Evolutionary conservation across 2,329 filamentous ascomycete species (phyloP).

Genomic region (Cercospora zeina): DNA sequence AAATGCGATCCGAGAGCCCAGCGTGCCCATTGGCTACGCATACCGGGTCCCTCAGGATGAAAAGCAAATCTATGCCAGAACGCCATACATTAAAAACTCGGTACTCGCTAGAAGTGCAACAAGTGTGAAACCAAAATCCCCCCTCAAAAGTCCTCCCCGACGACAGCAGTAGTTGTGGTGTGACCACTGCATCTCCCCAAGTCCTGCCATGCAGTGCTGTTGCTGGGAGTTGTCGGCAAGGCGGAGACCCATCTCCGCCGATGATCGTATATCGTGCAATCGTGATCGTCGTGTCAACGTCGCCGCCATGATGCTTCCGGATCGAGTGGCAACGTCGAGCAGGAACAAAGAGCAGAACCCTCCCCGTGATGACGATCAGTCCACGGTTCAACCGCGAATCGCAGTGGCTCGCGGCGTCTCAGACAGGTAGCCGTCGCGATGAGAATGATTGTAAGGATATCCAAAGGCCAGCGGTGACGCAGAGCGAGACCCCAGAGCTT

Average conservation of each 20-base stretch:
- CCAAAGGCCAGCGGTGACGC: constrained; percentile 41
- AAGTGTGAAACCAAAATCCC: constrained; percentile 23
- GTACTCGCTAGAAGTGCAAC: constrained; percentile 32
- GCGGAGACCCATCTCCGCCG: constrained; percentile 15
- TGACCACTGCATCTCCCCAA: constrained; percentile 5
- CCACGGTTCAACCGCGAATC: constrained; percentile 38
- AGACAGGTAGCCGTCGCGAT: constrained; percentile 40
- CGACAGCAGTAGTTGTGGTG: background rate
- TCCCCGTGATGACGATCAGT: constrained; percentile 21
- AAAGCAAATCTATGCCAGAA: constrained; percentile 27
- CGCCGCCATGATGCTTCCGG: constrained; percentile 30
- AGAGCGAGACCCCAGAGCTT: constrained; percentile 32
- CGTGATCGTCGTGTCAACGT: constrained; percentile 26
- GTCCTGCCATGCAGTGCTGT: constrained; percentile 17
- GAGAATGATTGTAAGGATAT: constrained; percentile 39
- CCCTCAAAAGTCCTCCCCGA: background rate
- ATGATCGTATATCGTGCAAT: constrained; percentile 29
- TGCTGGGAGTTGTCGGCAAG: background rate
- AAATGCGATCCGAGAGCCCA: background rate
- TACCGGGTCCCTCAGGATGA: constrained; percentile 14
- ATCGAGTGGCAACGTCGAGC: constrained; percentile 24
- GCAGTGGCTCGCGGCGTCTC: constrained; percentile 41
- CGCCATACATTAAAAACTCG: constrained; percentile 25
- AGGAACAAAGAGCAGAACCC: constrained; percentile 22
- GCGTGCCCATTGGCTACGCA: constrained; percentile 11